Evolutionary conservation across 768 basidiomycete species (phyloP), one percentile per base, ranked within the genome.

Genomic region (Pleurotus ostreatus): DNA sequence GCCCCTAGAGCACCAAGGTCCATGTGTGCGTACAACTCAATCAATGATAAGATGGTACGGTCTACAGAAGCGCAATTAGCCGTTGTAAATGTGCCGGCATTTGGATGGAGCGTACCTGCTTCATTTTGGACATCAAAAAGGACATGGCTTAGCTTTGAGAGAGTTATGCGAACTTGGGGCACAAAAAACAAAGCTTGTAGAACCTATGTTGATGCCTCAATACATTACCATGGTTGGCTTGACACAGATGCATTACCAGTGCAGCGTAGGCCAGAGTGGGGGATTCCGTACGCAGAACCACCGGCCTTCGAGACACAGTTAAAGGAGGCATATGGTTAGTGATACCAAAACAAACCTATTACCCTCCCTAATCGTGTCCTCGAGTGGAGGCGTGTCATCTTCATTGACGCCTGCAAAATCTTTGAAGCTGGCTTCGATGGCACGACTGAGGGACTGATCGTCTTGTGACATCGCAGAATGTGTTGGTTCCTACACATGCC

Each of bases 11-110:
- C 73, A 4, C 82, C 86, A 9, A 88, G 71, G 60, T 91, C 88
- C 74, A 91, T 78, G 60, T 88, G 81, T 2, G 81, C 79, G 64
- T 85, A 88, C 44, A 86, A 74, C 65, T 89, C 87, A 45, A 86
- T 72, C 43, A 89, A 67, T 23, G 76, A 74, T 77, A 80, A 83
- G 52, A 87, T 67, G 4, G 77, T 69, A 30, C 71, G 69, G 8
- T 76, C 85, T 85, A 59, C 1, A 47, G n/a, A 22, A 54, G 40
- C 57, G 57, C 20, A 37, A 53, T 9, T 18, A 30, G 39, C 41
- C 9, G 30, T 34, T 34, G 30, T 9, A 9, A 11, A 34, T 30
- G 8, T 9, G 11, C 30, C 30, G 8, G 9, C 2, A 11, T 11
- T 34, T 34, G 30, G 39, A 6, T 25, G 11, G 18, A 30, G 40